Base-by-base conservation (phyloP, 2,329 filamentous ascomycete species). In the Scleromitrula shiraiana region DNA sequence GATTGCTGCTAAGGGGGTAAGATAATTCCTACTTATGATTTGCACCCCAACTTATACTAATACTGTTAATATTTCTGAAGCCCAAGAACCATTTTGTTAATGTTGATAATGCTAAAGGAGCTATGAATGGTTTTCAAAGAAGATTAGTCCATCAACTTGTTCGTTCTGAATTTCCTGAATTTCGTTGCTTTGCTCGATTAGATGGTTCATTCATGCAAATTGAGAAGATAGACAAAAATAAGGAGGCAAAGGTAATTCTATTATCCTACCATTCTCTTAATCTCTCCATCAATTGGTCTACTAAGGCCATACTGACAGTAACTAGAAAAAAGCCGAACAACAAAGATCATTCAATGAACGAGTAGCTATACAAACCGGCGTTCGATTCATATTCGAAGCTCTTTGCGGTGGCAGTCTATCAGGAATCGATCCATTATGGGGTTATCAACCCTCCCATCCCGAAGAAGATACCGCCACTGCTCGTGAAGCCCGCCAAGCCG, bases 81-180 rank as follows among this genome's bases (percentile, higher is more conserved):
- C 48, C 57, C 1, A 52, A 58, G 29, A n/a, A 62, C 7, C 42
- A 63, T 7, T 73, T 67, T 52, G 62, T 74, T 50, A 76, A 75
- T 50, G 67, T 76, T 23, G 67, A 68, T 4, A 64, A 64, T 12
- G 57, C 65, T 3, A 53, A 52, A 15, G 58, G 62, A 8, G 62
- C 65, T 41, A 59, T 82, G 22, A 78, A 72, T 51, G 70, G 72
- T 0, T 84, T 77, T 56, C 80, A 86, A 59, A 78, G 81, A 60
- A 71, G 78, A 27, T 68, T 86, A 5, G 72, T 85, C 1, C 77
- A 85, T 58, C 80, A 85, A 56, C 67, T 84, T 10, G 71, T 86
- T n/a, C 71, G 78, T 10, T 73, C 72, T 12, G 80, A 85, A 54
- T 86, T 71, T 40, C 71, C 73, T 1, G 41, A 41, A 5, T 54